phyloP scores from a whole-genome alignment of 169 alveolate genomes.

The Eimeria acervulina region DNA sequence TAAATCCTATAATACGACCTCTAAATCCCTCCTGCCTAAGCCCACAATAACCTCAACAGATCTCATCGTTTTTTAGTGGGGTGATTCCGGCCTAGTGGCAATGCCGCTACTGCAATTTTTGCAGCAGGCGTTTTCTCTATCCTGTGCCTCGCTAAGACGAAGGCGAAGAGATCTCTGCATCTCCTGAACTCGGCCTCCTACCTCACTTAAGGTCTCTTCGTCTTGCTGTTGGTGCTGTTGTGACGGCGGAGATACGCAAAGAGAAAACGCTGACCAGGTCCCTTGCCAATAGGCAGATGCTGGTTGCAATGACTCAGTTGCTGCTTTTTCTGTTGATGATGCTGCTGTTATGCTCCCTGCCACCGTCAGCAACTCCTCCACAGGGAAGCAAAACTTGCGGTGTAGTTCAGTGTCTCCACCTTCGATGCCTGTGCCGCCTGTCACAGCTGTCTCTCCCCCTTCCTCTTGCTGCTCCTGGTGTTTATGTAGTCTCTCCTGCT shows the following conservation, averaged over 20 bases:
- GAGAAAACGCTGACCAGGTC: constrained; percentile 37
- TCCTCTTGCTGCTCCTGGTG: not conserved
- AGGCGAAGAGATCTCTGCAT: constrained; percentile 71
- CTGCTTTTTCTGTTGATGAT: not conserved
- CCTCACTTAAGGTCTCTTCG: constrained; percentile 46
- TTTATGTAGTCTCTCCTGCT: not conserved
- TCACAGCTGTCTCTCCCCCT: not conserved
- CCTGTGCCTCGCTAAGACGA: constrained; percentile 75
- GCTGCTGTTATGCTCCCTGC: constrained; percentile 3
- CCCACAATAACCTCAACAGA: not conserved
- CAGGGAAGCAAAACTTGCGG: constrained; percentile 40
- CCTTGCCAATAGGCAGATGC: not conserved
- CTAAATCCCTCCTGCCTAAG: not conserved
- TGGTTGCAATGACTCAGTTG: not conserved
- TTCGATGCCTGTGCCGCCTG: not conserved
- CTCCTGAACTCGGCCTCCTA: constrained; percentile 58
- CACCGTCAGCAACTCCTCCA: not conserved
- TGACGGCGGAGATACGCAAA: constrained; percentile 43
- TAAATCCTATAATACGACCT: not conserved
- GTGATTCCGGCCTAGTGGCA: constrained; percentile 7
- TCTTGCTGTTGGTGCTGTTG: not conserved
- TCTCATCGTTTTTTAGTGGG: not conserved
- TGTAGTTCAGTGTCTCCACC: constrained; percentile 65
- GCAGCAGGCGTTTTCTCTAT: constrained; percentile 58
- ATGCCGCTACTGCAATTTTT: not conserved